A percentile compares a stretch with the other conserved stretches of the same genome.
phyloP scores from a whole-genome alignment of 768 basidiomycete species.

The Boletus sp. region DNA sequence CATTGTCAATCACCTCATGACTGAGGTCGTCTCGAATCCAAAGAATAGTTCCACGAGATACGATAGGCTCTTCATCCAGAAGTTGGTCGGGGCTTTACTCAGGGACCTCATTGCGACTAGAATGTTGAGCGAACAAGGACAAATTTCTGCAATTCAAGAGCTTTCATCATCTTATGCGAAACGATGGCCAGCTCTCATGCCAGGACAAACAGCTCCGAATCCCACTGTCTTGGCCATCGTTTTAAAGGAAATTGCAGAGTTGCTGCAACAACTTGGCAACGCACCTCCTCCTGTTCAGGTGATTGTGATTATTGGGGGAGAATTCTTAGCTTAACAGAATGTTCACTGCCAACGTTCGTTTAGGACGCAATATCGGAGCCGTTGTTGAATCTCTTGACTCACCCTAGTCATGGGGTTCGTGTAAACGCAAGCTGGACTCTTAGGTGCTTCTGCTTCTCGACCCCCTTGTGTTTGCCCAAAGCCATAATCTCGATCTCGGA shows the following conservation, averaged over 20 bases:
- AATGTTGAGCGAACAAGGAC: constrained; percentile 90
- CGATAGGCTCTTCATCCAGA: constrained; percentile 71
- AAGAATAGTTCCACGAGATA: constrained; percentile 59
- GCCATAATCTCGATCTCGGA: constrained; percentile 76
- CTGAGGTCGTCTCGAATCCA: constrained; percentile 66
- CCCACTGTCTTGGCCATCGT: constrained; percentile 69
- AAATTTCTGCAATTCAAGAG: constrained; percentile 89
- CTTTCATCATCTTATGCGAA: constrained; percentile 79
- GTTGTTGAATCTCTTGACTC: constrained; percentile 77
- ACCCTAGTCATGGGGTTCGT: constrained; percentile 86
- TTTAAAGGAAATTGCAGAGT: constrained; percentile 79
- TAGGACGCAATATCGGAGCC: constrained; percentile 86
- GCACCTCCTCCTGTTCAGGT: constrained; percentile 88
- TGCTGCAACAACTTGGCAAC: constrained; percentile 88
- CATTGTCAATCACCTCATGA: constrained; percentile 75
- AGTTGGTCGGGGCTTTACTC: constrained; percentile 72
- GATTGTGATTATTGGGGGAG: constrained; percentile 6
- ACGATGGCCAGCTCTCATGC: constrained; percentile 92
- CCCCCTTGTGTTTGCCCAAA: constrained; percentile 81
- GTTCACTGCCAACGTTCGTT: background rate
- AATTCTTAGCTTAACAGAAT: background rate
- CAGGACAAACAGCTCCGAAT: constrained; percentile 70
- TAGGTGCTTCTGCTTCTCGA: constrained; percentile 86
- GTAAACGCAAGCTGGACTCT: constrained; percentile 86
- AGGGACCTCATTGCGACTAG: constrained; percentile 85